phyloP scores from a whole-genome alignment of 1,284 basidiomycete species.

The Rhodotorula sp. region DNA sequence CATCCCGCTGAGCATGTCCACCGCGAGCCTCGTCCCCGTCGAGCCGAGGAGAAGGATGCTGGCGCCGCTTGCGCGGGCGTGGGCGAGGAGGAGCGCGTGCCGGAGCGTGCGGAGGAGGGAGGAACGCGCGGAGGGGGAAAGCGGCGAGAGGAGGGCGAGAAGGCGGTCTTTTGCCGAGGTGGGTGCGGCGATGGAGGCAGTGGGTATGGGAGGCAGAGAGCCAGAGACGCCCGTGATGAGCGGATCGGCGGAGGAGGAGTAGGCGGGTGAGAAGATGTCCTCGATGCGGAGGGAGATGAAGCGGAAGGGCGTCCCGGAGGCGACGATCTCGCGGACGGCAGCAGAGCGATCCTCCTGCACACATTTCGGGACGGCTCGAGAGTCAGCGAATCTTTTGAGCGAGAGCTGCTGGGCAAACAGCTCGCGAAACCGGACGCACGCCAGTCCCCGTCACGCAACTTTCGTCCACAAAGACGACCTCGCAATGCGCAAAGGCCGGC shows the following conservation, averaged over 20 bases:
- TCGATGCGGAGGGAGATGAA: conserved; percentile 28
- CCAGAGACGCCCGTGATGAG: not conserved
- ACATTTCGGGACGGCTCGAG: no score
- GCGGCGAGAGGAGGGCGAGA: conserved; percentile 5
- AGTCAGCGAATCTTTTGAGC: not conserved
- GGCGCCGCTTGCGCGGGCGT: not conserved
- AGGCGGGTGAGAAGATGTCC: conserved; percentile 10
- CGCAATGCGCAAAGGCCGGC: conserved; percentile 9
- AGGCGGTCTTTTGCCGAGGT: not conserved
- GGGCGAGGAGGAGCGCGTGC: conserved; percentile 12
- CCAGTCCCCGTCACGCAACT: conserved; percentile 8
- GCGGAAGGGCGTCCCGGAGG: conserved; percentile 3
- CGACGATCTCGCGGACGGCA: conserved; percentile 15
- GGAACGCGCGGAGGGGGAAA: conserved; percentile 18
- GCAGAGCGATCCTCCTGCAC: conserved; percentile 12
- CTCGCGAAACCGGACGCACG: conserved; percentile 9
- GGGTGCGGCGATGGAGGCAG: not conserved
- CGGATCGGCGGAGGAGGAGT: not conserved
- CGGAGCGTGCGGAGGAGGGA: conserved; percentile 20
- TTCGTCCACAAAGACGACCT: conserved; percentile 35
- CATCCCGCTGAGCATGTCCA: conserved; percentile 25
- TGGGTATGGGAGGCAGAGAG: not conserved
- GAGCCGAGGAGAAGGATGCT: conserved; percentile 30
- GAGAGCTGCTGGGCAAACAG: no score
- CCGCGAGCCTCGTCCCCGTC: conserved; percentile 30